Evolutionary conservation across 305 asterid species (phyloP).

Genomic region (Solanum hybrid): DNA sequence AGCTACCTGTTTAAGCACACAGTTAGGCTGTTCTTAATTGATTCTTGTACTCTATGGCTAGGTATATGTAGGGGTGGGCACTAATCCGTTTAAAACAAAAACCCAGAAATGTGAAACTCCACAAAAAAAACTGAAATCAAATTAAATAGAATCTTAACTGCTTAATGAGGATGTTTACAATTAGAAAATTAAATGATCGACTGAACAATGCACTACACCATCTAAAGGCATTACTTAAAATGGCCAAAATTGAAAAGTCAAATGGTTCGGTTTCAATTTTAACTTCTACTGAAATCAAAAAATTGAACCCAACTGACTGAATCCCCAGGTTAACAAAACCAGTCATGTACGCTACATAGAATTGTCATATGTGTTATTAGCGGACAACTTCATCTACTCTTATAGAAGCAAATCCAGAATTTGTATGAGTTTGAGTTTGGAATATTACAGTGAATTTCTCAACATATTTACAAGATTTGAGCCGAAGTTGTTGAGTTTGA

Average conservation of each 20-base stretch:
- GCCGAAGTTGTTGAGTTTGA: neutral
- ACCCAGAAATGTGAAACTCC: neutral
- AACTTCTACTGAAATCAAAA: neutral
- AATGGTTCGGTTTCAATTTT: neutral
- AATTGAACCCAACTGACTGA: neutral
- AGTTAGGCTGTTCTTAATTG: neutral
- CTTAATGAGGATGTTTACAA: neutral
- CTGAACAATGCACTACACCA: neutral
- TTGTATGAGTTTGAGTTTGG: neutral
- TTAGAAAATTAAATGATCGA: neutral
- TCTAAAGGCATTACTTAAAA: neutral
- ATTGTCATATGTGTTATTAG: neutral
- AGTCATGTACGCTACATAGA: neutral
- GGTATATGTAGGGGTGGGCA: neutral
- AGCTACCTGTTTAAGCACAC: neutral
- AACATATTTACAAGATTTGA: neutral
- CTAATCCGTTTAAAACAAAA: neutral
- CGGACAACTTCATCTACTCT: neutral
- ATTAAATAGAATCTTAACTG: neutral
- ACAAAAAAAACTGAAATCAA: neutral
- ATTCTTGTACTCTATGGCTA: neutral
- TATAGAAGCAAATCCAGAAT: neutral
- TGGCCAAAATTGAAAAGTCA: neutral
- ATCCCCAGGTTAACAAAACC: neutral
- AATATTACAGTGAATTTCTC: neutral